phyloP scores from a whole-genome alignment of 225 moss, liverwort and hornwort species.

The Bryoerythrophyllum caledonicum region DNA sequence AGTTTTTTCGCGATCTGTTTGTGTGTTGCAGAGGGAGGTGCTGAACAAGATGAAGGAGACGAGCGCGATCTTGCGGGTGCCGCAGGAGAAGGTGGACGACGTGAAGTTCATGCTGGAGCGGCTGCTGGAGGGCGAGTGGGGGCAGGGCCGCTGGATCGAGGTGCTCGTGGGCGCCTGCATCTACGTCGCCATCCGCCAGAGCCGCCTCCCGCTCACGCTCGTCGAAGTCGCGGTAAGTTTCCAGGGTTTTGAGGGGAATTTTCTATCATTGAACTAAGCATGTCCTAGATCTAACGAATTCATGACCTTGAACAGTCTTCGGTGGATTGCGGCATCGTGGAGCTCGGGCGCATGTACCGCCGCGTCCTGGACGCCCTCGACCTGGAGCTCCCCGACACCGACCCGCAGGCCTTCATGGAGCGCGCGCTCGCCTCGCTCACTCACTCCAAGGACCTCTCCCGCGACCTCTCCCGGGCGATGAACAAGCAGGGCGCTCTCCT shows the following conservation, averaged over 20 bases:
- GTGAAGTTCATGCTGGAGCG: conserved; percentile 78
- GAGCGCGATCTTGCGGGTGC: conserved; percentile 70
- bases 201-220: conserved; percentile 80
- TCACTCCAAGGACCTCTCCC: conserved; percentile 50
- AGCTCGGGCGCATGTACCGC: conserved; percentile 91
- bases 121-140: conserved; percentile 84
- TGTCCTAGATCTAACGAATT: too few species aligned
- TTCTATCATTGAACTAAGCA: not conserved
- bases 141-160: conserved; percentile 93
- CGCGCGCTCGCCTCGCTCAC: conserved; percentile 73
- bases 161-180: conserved; percentile 84
- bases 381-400: conserved; percentile 70
- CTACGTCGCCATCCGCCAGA: conserved; percentile 87
- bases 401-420: conserved; percentile 72
- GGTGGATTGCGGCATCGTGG: conserved; percentile 75
- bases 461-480: conserved; percentile 58
- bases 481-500: conserved; percentile 66
- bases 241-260: too few species aligned
- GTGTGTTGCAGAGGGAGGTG: conserved; percentile 56
- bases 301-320: conserved; percentile 49
- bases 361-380: conserved; percentile 66
- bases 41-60: conserved; percentile 85
- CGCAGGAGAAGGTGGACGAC: conserved; percentile 70
- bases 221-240: conserved; percentile 87
- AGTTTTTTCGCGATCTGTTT: too few species aligned